These are phyloP conservation scores for Corymbia citriodora DNA, from an alignment of 441 rosid species.

Conservation along the genomic window DNA sequence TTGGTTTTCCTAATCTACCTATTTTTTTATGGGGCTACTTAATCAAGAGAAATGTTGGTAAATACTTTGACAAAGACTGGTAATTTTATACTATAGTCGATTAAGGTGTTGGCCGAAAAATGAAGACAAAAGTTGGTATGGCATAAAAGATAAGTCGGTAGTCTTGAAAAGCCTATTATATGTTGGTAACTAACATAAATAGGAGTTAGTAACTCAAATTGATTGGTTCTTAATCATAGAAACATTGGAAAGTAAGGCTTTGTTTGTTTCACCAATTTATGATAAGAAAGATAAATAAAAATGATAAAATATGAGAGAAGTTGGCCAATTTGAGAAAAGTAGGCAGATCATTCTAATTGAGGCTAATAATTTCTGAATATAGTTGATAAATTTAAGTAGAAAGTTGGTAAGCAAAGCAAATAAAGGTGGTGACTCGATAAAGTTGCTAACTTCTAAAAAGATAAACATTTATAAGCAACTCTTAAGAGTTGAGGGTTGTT, in stretches of 20 bases:
- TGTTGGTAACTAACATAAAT: background rate
- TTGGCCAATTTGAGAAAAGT: background rate
- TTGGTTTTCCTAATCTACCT: background rate
- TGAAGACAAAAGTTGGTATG: background rate
- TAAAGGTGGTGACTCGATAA: background rate
- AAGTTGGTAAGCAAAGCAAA: background rate
- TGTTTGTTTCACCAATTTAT: background rate
- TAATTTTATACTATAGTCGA: background rate
- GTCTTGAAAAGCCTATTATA: background rate
- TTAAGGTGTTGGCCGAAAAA: background rate
- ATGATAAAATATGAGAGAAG: background rate
- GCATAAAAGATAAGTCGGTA: background rate
- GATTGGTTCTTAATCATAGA: background rate
- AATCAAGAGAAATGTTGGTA: background rate
- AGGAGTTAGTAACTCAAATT: background rate
- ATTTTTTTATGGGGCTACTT: background rate
- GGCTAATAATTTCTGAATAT: background rate
- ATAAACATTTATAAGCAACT: background rate
- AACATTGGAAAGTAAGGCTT: background rate
- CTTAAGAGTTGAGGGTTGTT: background rate
- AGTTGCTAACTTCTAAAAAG: background rate
- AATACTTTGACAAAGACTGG: background rate
- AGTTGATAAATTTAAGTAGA: background rate
- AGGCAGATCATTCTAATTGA: background rate
- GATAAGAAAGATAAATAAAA: background rate